phyloP scores from a whole-genome alignment of 2,329 filamentous ascomycete species.

The Alternaria metachromatica region DNA sequence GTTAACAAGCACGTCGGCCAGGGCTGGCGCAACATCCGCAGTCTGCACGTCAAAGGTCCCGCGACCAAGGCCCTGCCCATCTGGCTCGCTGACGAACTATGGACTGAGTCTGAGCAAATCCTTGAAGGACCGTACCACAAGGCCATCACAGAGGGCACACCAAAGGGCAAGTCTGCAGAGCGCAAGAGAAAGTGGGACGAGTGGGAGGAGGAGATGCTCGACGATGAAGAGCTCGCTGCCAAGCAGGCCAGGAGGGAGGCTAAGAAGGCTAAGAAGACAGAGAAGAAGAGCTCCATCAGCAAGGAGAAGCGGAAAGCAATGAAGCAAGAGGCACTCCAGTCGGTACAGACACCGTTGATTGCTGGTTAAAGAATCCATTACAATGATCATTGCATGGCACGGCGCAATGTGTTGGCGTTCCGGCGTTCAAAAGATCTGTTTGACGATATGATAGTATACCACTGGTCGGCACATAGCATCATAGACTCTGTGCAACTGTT shows the following conservation, averaged over 20 bases:
- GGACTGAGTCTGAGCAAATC: conserved; percentile 79
- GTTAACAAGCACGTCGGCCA: conserved; percentile 82
- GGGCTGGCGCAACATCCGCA: conserved; percentile 85
- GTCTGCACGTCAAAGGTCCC: conserved; percentile 88
- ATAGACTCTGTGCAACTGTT: neutral
- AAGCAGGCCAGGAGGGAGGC: conserved; percentile 52
- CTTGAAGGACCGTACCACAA: conserved; percentile 59
- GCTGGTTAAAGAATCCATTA: conserved; percentile 10
- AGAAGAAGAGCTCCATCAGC: conserved; percentile 41
- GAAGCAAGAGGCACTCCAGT: conserved; percentile 56
- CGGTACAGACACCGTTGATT: conserved; percentile 49
- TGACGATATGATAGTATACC: conserved; percentile 22
- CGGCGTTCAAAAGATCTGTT: conserved; percentile 28
- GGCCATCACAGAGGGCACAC: conserved; percentile 30
- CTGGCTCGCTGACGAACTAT: conserved; percentile 91
- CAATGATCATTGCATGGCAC: conserved; percentile 12
- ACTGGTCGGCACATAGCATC: conserved; percentile 1
- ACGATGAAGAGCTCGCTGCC: conserved; percentile 42
- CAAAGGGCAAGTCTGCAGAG: conserved; percentile 34
- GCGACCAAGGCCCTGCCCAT: conserved; percentile 90
- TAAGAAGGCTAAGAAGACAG: conserved; percentile 57
- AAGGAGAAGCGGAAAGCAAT: conserved; percentile 59
- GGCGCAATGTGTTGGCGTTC: conserved; percentile 27
- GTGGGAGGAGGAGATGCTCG: conserved; percentile 47
- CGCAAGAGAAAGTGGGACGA: conserved; percentile 49